Evolutionary conservation across 148 eudicot genomes (phyloP), one percentile per base, ranked within the genome.

Genomic region (Spergularia marina): DNA sequence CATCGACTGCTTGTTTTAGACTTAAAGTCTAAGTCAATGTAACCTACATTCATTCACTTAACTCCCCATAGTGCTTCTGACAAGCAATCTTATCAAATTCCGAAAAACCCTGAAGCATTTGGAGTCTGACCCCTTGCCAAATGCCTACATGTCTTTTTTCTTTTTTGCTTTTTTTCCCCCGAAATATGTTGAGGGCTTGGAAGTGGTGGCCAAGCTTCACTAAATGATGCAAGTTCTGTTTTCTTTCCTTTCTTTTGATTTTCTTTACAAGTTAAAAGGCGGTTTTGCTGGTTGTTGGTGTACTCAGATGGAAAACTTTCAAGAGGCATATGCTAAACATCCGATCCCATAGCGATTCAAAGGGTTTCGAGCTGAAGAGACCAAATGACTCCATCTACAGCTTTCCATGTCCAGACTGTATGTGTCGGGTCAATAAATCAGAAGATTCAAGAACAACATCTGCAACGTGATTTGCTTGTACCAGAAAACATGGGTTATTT

Each of bases 391-490:
- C 97, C 0, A 87, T 92, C 71, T 95, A 95, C 80, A 92, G 91
- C 30, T 86, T 89, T 79, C 99, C 99, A 13, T 90, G 96, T 79
- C 99, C 99, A 10, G 92, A 88, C 74, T 95, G 99, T 87, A 95
- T 95, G 99, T 91, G 99, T 64, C 97, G 84, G 53, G 65, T 70
- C 65, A 86, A 86, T 76, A 92, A 84, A 82, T 77, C 97, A 40
- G 89, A 84, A 71, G 88, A 82, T 84, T 86, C 88, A 71, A 82
- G 84, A 81, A 78, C 85, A 80, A 68, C 80, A 65, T 77, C 89
- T 16, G 84, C 79, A n/a, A 86, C 89, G 77, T 91, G 84, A 89
- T 71, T 36, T 53, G 18, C 30, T 17, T 68, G 10, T 18, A 44
- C 60, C 23, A 67, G 20, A n/a, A 40, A 16, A 68, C 40, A 47